A percentile compares a stretch with the other conserved stretches of the same genome.
Conservation (phyloP, 2,329 filamentous ascomycete genomes). For the Fusarium longipes region DNA sequence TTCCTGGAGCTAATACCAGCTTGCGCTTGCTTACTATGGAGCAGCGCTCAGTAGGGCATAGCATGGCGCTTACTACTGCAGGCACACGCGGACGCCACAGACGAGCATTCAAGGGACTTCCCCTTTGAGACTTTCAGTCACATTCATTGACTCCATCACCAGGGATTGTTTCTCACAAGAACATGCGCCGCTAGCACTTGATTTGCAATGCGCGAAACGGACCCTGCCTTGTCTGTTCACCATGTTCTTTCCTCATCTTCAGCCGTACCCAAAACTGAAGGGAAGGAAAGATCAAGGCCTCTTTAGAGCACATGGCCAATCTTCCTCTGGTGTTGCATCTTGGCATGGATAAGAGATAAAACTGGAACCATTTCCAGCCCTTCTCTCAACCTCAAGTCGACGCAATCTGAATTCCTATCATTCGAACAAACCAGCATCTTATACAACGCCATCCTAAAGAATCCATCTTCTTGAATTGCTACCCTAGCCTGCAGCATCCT, state of each 20-base stretch:
- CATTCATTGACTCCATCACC: neutral
- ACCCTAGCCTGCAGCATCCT: slow-evolving; percentile 11
- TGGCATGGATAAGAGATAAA: slow-evolving; percentile 2
- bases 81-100: slow-evolving; percentile 33
- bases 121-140: slow-evolving; percentile 12
- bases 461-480: slow-evolving; percentile 30
- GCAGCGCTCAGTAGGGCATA: slow-evolving; percentile 1
- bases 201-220: slow-evolving; percentile 24
- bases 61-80: slow-evolving; percentile 30
- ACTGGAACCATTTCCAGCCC: slow-evolving; percentile 22
- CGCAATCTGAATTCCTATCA: slow-evolving; percentile 21
- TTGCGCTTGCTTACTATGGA: no score
- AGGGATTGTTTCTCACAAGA: neutral
- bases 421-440: slow-evolving; percentile 15
- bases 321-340: neutral
- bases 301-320: slow-evolving; percentile 29
- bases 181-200: slow-evolving; percentile 35
- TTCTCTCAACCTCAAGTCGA: slow-evolving; percentile 13
- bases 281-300: slow-evolving; percentile 21
- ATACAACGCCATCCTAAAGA: slow-evolving; percentile 31
- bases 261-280: neutral
- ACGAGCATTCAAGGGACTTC: slow-evolving; percentile 13
- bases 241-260: slow-evolving; percentile 24
- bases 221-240: slow-evolving; percentile 2
- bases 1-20: slow-evolving; percentile 35